phyloP scores from a whole-genome alignment of 1,284 basidiomycete species.

The Pyrrhoderma lamaoense region DNA sequence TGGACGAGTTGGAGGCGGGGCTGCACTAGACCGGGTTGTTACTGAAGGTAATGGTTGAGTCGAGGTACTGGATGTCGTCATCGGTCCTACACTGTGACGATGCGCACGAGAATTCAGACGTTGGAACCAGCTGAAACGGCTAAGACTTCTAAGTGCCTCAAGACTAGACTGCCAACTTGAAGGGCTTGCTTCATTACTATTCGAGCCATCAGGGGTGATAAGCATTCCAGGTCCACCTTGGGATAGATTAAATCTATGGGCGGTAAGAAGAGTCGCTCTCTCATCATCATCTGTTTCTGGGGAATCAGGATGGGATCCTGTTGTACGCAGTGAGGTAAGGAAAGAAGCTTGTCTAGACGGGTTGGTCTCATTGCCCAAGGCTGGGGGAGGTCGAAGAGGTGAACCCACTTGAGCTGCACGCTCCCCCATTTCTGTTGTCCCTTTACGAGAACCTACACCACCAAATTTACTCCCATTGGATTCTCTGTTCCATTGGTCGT shows the following conservation, averaged over 20 bases:
- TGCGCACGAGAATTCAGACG: constrained; percentile 15
- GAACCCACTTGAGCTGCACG: constrained; percentile 3
- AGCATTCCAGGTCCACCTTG: constrained; percentile 11
- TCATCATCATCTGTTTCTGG: constrained; percentile 19
- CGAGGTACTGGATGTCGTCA: constrained; percentile 1
- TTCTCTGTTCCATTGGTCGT: constrained; percentile 15
- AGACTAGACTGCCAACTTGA: constrained; percentile 16
- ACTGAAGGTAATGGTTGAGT: neutral
- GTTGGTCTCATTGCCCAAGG: constrained; percentile 3
- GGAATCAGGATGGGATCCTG: constrained; percentile 10
- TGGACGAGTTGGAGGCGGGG: constrained; percentile 13
- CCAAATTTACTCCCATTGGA: neutral
- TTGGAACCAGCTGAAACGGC: constrained; percentile 21
- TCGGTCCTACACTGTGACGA: neutral
- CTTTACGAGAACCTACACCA: constrained; percentile 1
- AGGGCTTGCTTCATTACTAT: constrained; percentile 3
- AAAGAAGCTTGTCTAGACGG: constrained; percentile 2
- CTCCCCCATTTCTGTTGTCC: constrained; percentile 16
- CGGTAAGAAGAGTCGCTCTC: constrained; percentile 19
- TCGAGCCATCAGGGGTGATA: neutral
- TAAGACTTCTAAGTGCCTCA: constrained; percentile 17
- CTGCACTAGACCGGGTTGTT: constrained; percentile 3
- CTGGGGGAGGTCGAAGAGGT: constrained; percentile 15
- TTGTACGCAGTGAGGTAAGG: constrained; percentile 5
- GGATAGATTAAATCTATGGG: constrained; percentile 18